Conservation (phyloP, 129 eudicot species). For the Flaveria robusta region DNA sequence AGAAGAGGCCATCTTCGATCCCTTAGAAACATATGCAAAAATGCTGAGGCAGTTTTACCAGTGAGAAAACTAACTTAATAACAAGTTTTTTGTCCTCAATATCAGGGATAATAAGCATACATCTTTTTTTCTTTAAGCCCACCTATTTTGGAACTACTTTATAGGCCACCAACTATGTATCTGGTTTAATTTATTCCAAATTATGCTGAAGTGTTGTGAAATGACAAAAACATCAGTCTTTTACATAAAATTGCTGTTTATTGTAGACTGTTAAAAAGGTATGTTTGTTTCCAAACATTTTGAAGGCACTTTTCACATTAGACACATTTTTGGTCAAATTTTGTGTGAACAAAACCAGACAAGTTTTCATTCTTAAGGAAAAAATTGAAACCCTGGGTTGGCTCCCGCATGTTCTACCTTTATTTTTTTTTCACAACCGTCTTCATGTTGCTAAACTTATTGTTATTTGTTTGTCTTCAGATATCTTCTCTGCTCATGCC, state of each 20-base stretch:
- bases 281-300: not conserved
- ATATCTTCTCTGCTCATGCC: constrained; percentile 69
- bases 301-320: not conserved
- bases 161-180: not conserved
- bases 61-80: constrained; percentile 45
- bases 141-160: not conserved
- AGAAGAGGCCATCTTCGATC: constrained; percentile 93
- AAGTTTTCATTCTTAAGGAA: not conserved
- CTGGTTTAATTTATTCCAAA: not conserved
- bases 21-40: constrained; percentile 60
- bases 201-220: not conserved
- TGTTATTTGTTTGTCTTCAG: constrained; percentile 37
- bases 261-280: not conserved
- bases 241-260: not conserved
- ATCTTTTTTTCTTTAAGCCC: not conserved
- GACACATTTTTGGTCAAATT: not conserved
- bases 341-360: not conserved
- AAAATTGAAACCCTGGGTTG: not conserved
- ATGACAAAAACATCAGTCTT: not conserved
- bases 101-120: not conserved
- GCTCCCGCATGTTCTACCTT: constrained; percentile 1
- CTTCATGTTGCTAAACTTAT: constrained; percentile 18
- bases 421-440: not conserved
- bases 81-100: not conserved
- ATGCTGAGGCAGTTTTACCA: constrained; percentile 66